Evolutionary conservation across 2,329 filamentous ascomycete species (phyloP), one percentile per base, ranked within the genome.

Genomic region (Scytalidium sp.): DNA sequence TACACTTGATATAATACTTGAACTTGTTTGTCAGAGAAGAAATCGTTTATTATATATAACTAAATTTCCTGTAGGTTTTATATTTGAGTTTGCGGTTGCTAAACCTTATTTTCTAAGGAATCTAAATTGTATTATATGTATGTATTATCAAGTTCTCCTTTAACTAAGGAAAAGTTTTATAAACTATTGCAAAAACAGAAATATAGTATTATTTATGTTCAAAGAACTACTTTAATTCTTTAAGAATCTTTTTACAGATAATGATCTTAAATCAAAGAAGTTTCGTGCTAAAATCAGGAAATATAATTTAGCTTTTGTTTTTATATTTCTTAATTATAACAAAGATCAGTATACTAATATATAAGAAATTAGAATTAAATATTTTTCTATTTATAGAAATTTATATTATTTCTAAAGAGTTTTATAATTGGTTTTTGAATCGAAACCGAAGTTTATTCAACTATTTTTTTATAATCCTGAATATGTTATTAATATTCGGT

Each of bases 381-480:
- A 20, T 39, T 47, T 47, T n/a, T 20, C 40, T 23, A 47, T 47
- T 9, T n/a, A 47, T 23, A 19, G 21, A 3, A 40, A 41, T 19
- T 22, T 41, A 36, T 40, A 17, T 41, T 11, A 32, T 36, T 15
- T 36, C 13, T n/a, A 36, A 36, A n/a, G 32, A n/a, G 5, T n/a
- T 36, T 36, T 36, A 36, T n/a, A n/a, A 4, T n/a, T n/a, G 17
- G 15, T 5, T n/a, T 15, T n/a, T 36, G 5, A 36, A 36, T 6
- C 32, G 17, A 15, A 15, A 15, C 32, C 13, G 13, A 15, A 6
- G 32, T 48, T 48, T 43, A 19, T 40, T 4, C 19, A 48, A 29
- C 17, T 48, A 4, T 48, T 48, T 19, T 48, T 48, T 21, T 48
- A 48, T 11, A 17, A 48, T 19, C 39, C 36, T 17, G 19, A n/a